Evolutionary conservation across 805 yeast species (phyloP), one percentile per base, ranked within the genome.

Genomic region (Zygosaccharomyces lentus): DNA sequence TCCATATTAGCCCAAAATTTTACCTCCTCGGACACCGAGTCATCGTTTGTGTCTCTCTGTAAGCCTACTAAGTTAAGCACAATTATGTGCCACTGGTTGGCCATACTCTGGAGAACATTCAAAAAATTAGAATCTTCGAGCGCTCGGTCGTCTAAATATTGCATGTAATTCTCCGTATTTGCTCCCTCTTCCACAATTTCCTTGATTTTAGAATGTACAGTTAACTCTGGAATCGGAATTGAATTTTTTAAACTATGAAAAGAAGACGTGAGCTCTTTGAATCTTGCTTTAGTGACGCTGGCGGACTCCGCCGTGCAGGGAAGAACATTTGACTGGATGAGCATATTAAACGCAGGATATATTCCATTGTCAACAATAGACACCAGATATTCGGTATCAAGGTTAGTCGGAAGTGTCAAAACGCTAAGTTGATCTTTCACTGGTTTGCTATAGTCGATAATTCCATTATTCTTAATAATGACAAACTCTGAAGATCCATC

Each of bases 1-100:
- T 86, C 91, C 69, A 86, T 71, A 0, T 87, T 76, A 7, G 70
- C 66, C 97, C 97, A 90, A 53, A 85, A 89, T 38, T 74, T 77
- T 2, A 84, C 71, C 56, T 90, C 97, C 34, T 84, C 88, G 1
- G 65, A 53, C 1, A 79, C 73, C 0, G 78, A 66, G 1, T 86
- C 88, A 23, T 75, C 80, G 0, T 65, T 49, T 0, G 84, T 78
- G 23, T 76, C 76, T 19, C 69, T 68, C 0, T 88, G 49, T 16
- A 51, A 36, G 1, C 27, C 9, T 12, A 45, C 77, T 5, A 87
- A 68, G 1, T 71, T 62, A 50, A 81, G 82, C 10, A 82, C 76
- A 27, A 77, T 75, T 49, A 72, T 77, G 13, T 82, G 78, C 97
- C 97, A 90, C 2, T 69, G 68, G 55, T 86, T 86, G 8, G 82